Base-by-base conservation (phyloP, 257 asterid species). In the Scutellaria barbata region DNA sequence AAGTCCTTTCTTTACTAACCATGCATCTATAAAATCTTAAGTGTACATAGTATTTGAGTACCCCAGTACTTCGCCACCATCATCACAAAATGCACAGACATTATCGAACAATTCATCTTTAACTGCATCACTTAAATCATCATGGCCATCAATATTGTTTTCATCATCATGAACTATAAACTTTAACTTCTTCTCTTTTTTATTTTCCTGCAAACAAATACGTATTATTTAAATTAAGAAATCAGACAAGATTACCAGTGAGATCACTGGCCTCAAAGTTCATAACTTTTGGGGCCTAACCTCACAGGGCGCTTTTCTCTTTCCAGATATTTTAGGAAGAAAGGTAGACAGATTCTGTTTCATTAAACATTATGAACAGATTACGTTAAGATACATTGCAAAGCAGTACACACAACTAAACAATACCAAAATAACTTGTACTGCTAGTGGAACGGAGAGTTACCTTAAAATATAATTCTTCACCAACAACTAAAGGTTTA, bases 1-100 rank as follows among this genome's bases (percentile, higher is more conserved):
- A 17, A 55, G 47, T 11, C 39, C 42, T 39, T 5, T 60, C 48
- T 67, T 64, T 39, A 69, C 50, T 13, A 65, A 25, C 46, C 64
- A 43, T 33, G 75, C 70, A 64, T 67, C 68, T 20, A 71, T 17
- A 74, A 56, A 72, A 68, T 46, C 66, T 52, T 40, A 63, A 55
- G 11, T 68, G 79, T 43, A 54, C 48, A 45, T 77, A 64, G 51
- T 6, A 18, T 63, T 66, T 73, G 67, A 85, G 69, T 89, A 89
- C 94, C 89, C 75, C 67, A 87, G 74, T 69, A 89, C 8, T 42
- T 85, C 81, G 8, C 96, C 96, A 68, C 96, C 96, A 77, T 89
- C 87, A 62, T 89, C 96, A 79, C 96, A 89, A 18, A 69, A 73
- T 13, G 86, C 87, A 76, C 96, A 87, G 37, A 87, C 91, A 55